Evolutionary conservation across 176 grass and related monocot species (phyloP).

Genomic region (Oryza glaberrima): DNA sequence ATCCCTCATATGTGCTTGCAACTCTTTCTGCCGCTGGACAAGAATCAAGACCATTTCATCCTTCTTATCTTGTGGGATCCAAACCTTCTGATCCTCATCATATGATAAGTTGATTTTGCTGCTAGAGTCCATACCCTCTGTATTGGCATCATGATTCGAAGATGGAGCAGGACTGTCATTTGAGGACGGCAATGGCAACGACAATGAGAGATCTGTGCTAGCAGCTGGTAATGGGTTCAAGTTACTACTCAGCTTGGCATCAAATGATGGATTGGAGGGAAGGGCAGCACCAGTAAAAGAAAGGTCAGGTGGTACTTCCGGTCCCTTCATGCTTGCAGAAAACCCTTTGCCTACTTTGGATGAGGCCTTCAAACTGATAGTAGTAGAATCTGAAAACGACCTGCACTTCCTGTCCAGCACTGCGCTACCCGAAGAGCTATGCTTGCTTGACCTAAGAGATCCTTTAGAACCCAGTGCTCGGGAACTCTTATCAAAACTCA

Average conservation of each 20-base stretch:
- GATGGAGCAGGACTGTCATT: conserved; percentile 37
- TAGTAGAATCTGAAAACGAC: conserved; percentile 56
- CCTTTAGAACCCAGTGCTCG: conserved; percentile 86
- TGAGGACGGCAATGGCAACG: conserved; percentile 58
- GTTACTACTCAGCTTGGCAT: conserved; percentile 40
- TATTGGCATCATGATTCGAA: conserved; percentile 44
- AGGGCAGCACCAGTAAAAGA: conserved; percentile 59
- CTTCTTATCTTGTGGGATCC: conserved; percentile 79
- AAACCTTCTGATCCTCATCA: conserved; percentile 60
- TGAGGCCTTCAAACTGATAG: conserved; percentile 61
- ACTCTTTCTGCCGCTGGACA: conserved; percentile 73
- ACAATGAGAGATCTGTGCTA: conserved; percentile 74
- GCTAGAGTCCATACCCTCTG: conserved; percentile 46
- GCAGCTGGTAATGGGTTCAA: conserved; percentile 47
- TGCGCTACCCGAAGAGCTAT: conserved; percentile 54
- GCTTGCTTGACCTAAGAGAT: conserved; percentile 72
- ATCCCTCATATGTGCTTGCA: conserved; percentile 72
- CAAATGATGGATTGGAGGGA: conserved; percentile 55
- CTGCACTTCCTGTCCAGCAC: conserved; percentile 78
- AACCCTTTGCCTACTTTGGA: conserved; percentile 65
- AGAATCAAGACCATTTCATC: conserved; percentile 80
- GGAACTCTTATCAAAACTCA: conserved; percentile 85
- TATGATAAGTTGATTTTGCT: conserved; percentile 51
- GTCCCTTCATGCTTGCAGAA: conserved; percentile 50
- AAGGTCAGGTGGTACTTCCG: conserved; percentile 66